Evolutionary conservation across 139 green algal genomes (phyloP).

Genomic region (Chlorella ohadii): DNA sequence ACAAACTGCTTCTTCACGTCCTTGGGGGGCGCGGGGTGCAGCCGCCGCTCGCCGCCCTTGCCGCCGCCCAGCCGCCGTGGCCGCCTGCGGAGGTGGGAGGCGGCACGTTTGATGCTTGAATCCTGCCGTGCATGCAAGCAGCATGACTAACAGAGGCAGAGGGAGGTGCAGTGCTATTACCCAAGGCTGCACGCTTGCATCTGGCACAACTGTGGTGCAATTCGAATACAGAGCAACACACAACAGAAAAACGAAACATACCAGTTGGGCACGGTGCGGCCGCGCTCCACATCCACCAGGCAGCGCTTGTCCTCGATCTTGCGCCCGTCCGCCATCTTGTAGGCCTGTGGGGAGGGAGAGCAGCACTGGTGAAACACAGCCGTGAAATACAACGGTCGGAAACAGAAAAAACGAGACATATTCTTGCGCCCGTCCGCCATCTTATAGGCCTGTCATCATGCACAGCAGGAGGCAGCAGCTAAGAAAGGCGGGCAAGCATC

Average conservation of each 20-base stretch:
- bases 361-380: no score
- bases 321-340: constrained; percentile 84
- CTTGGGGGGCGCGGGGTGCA: constrained; percentile 50
- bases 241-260: neutral
- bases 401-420: no score
- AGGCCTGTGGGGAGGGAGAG: constrained; percentile 49
- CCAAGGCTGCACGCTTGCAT: no score
- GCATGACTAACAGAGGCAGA: no score
- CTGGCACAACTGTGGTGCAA: no score
- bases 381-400: no score
- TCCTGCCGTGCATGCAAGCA: no score
- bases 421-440: constrained; percentile 77
- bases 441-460: constrained; percentile 90
- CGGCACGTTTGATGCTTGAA: no score
- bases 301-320: constrained; percentile 83
- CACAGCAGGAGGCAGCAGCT: no score
- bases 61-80: constrained; percentile 80
- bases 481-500: no score
- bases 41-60: constrained; percentile 74
- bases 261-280: constrained; percentile 89
- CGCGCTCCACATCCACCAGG: constrained; percentile 90
- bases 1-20: constrained; percentile 59
- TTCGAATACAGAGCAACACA: no score
- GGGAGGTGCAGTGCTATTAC: no score
- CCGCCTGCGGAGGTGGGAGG: constrained; percentile 56